These are phyloP conservation scores for Ceratocystis ficicola DNA, from an alignment of 2,329 filamentous ascomycete species.

Conservation along the genomic window DNA sequence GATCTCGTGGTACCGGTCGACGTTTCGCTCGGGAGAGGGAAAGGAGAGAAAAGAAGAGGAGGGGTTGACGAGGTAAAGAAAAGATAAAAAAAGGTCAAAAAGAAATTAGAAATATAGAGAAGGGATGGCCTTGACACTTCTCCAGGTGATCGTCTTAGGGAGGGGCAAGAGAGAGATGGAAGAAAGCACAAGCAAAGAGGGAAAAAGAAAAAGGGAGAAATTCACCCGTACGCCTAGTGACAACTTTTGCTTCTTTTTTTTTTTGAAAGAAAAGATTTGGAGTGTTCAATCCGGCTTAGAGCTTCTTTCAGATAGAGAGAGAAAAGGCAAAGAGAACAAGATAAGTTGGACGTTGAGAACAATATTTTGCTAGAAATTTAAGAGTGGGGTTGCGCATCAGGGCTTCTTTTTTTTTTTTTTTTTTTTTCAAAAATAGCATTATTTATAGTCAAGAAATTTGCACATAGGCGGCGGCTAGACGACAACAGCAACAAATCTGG, in stretches of 20 bases:
- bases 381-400: constrained; percentile 22
- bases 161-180: constrained; percentile 6
- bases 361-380: constrained; percentile 20
- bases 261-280: constrained; percentile 16
- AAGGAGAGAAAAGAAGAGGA: constrained; percentile 5
- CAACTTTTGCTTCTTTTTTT: constrained; percentile 15
- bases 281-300: background rate
- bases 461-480: background rate
- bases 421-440: background rate
- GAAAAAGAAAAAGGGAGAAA: constrained; percentile 13
- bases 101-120: constrained; percentile 10
- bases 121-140: background rate
- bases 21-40: background rate
- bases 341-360: background rate
- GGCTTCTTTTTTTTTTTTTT: constrained; percentile 19
- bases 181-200: background rate
- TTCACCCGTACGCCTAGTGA: constrained; percentile 18
- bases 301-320: background rate
- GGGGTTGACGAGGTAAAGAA: background rate
- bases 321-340: constrained; percentile 10
- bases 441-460: constrained; percentile 9
- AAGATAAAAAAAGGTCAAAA: constrained; percentile 13
- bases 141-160: background rate
- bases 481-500: background rate
- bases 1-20: background rate